A percentile compares a stretch with the other conserved stretches of the same genome.
Evolutionary conservation across 129 eudicot genomes (phyloP).

Genomic region (Lactuca saligna): DNA sequence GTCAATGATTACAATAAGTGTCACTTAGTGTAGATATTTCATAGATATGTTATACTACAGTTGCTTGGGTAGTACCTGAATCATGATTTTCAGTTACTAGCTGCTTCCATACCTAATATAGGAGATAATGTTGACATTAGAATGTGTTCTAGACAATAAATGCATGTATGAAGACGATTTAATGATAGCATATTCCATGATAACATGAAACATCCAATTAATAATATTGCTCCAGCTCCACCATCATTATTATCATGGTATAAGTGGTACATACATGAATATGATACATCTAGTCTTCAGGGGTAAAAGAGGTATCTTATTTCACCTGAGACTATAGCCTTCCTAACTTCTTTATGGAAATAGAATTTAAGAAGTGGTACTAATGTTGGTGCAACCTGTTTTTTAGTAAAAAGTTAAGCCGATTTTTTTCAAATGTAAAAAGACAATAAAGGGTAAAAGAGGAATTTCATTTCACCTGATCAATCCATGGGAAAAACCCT

Average conservation of each 20-base stretch:
- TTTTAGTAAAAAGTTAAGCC: not conserved
- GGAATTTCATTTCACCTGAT: constrained; percentile 51
- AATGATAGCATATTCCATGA: not conserved
- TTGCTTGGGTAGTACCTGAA: no score
- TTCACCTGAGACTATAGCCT: constrained; percentile 96
- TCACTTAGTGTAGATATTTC: not conserved
- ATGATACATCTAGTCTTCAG: no score
- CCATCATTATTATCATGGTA: no score
- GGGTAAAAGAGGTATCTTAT: no score
- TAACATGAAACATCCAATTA: no score
- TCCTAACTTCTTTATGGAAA: constrained; percentile 56
- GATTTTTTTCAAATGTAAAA: not conserved
- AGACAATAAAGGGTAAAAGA: not conserved
- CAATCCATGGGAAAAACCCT: constrained; percentile 98
- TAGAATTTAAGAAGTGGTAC: constrained; percentile 72
- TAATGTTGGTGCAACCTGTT: constrained; percentile 86
- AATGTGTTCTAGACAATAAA: not conserved
- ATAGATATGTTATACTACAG: not conserved
- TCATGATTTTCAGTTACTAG: not conserved
- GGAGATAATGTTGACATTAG: not conserved
- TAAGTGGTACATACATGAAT: no score
- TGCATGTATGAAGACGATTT: not conserved
- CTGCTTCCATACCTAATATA: no score
- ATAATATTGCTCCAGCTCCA: no score
- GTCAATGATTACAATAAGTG: no score